Conservation (phyloP, 2,329 filamentous ascomycete species). For the Paecilomyces variotii region DNA sequence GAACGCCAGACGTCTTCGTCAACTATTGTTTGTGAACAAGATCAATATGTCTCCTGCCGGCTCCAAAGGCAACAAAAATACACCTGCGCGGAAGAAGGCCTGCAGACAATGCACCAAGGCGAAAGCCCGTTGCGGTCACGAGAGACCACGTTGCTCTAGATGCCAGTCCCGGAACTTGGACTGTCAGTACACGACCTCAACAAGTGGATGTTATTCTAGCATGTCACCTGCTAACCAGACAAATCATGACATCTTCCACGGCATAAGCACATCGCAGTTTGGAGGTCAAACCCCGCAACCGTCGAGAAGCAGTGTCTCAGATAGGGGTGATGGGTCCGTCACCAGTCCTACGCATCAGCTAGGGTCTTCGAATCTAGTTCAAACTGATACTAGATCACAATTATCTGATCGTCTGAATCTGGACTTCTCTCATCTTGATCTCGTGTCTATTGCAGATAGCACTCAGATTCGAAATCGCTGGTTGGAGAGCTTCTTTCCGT, state of each 20-base stretch:
- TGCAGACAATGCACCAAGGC: slow-evolving; percentile 5
- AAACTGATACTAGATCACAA: slow-evolving; percentile 1
- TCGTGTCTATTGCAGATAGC: slow-evolving; percentile 12
- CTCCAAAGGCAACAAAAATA: not conserved
- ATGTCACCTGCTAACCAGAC: not conserved
- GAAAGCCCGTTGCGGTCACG: slow-evolving; percentile 6
- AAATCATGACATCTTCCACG: not conserved
- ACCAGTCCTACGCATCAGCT: not conserved
- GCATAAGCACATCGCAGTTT: not conserved
- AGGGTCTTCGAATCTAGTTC: slow-evolving; percentile 2
- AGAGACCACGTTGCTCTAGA: slow-evolving; percentile 4
- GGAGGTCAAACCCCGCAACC: not conserved
- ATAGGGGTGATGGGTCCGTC: not conserved
- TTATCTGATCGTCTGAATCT: not conserved
- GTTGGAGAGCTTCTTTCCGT: slow-evolving; percentile 16
- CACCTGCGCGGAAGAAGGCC: slow-evolving; percentile 3
- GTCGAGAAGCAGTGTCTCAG: not conserved
- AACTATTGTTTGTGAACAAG: not conserved
- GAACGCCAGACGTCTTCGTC: not conserved
- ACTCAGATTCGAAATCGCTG: slow-evolving; percentile 21
- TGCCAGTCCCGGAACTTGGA: slow-evolving; percentile 3
- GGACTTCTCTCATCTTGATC: slow-evolving; percentile 9
- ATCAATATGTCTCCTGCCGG: not conserved
- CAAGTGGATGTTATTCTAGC: not conserved
- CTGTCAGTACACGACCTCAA: slow-evolving; percentile 4